These are phyloP conservation scores for Stagonosporopsis vannaccii DNA, from an alignment of 2,329 filamentous ascomycete genomes.

Conservation along the genomic window DNA sequence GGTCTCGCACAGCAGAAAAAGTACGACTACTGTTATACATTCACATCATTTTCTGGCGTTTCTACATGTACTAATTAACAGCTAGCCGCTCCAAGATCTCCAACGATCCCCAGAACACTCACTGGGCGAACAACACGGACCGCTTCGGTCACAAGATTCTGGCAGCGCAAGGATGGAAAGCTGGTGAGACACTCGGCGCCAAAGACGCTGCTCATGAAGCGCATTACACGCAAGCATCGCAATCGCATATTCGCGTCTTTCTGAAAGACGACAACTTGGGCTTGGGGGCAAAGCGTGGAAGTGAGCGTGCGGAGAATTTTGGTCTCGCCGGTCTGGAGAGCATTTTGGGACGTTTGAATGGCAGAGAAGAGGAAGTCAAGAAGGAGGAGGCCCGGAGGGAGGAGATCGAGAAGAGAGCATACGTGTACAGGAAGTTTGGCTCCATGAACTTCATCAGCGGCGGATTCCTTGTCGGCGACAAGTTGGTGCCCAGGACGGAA, in stretches of 20 bases:
- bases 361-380: slow-evolving; percentile 77
- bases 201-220: slow-evolving; percentile 76
- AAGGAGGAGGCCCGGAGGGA: slow-evolving; percentile 73
- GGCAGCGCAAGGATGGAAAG: slow-evolving; percentile 86
- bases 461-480: slow-evolving; percentile 72
- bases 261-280: slow-evolving; percentile 93
- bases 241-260: slow-evolving; percentile 82
- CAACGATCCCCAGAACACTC: slow-evolving; percentile 93
- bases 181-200: slow-evolving; percentile 82
- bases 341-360: slow-evolving; percentile 86
- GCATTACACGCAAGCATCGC: slow-evolving; percentile 79
- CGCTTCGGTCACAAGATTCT: slow-evolving; percentile 92
- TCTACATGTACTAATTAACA: slow-evolving; percentile 19
- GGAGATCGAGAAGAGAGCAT: slow-evolving; percentile 75
- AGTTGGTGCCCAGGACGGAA: slow-evolving; percentile 25
- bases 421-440: slow-evolving; percentile 78
- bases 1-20: slow-evolving; percentile 73
- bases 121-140: slow-evolving; percentile 83
- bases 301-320: slow-evolving; percentile 73
- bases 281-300: slow-evolving; percentile 79
- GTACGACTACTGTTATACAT: no score
- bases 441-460: slow-evolving; percentile 85
- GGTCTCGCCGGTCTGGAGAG: slow-evolving; percentile 88
- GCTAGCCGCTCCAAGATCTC: slow-evolving; percentile 74
- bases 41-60: neutral